These are phyloP conservation scores for Linnemannia zychae DNA, from an alignment of 192 early-diverging fungal species.

Conservation along the genomic window DNA sequence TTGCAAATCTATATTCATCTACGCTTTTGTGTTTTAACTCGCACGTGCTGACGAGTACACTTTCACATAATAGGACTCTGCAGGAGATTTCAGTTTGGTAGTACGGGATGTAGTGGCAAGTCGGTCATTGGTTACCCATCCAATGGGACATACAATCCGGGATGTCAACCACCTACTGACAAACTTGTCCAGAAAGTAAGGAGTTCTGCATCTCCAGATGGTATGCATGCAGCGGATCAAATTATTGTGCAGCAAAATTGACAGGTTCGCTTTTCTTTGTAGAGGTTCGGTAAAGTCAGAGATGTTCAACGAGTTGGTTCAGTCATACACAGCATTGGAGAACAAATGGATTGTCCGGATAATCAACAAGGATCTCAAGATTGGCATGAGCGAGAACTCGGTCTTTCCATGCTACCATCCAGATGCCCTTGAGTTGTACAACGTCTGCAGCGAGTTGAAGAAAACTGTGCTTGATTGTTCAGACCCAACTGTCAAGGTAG, in stretches of 20 bases:
- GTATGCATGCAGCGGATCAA: constrained; percentile 51
- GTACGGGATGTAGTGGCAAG: constrained; percentile 61
- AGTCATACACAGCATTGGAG: constrained; percentile 72
- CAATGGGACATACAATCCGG: constrained; percentile 66
- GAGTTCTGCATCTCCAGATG: neutral
- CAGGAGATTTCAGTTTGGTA: constrained; percentile 75
- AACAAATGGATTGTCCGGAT: constrained; percentile 85
- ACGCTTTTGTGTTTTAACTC: too few relatives aligned
- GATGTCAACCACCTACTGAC: constrained; percentile 69
- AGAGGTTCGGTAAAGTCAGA: constrained; percentile 59
- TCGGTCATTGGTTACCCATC: constrained; percentile 63
- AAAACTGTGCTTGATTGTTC: constrained; percentile 68
- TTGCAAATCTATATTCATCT: neutral
- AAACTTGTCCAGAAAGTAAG: constrained; percentile 39
- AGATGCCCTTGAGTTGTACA: constrained; percentile 76
- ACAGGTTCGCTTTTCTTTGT: neutral
- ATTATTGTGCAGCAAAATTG: constrained; percentile 18
- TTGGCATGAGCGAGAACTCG: constrained; percentile 81
- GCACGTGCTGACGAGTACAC: neutral
- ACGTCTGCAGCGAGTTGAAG: constrained; percentile 73
- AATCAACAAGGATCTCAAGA: constrained; percentile 81
- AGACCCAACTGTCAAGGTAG: constrained; percentile 59
- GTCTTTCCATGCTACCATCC: constrained; percentile 77
- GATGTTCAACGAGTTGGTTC: constrained; percentile 67
- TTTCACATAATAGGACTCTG: constrained; percentile 57